A percentile compares a stretch with the other conserved stretches of the same genome.
phyloP scores from a whole-genome alignment of 495 filamentous ascomycete species.

The Hypoxylon perforatum region DNA sequence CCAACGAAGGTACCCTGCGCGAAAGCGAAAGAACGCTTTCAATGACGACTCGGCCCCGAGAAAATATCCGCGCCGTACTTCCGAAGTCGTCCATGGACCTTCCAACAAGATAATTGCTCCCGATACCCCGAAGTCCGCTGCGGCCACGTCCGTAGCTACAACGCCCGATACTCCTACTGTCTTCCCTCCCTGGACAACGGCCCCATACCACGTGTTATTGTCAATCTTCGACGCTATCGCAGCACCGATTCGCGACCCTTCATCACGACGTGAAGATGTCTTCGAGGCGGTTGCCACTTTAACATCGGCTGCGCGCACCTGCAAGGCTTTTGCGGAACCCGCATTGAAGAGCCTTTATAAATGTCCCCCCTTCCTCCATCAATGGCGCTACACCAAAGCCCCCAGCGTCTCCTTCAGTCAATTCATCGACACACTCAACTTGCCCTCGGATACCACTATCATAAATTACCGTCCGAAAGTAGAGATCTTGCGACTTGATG shows the following conservation, averaged over 20 bases:
- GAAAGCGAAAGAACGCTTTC: slow-evolving; percentile 29
- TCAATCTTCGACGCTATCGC: slow-evolving; percentile 75
- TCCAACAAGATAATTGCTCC: not conserved
- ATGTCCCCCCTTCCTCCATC: slow-evolving; percentile 65
- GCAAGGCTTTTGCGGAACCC: slow-evolving; percentile 75
- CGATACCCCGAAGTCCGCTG: slow-evolving; percentile 20
- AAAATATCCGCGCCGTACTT: slow-evolving; percentile 15
- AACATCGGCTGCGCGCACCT: slow-evolving; percentile 67
- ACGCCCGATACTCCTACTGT: slow-evolving; percentile 23
- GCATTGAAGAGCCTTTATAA: slow-evolving; percentile 79
- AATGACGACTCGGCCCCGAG: slow-evolving; percentile 16
- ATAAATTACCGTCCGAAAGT: slow-evolving; percentile 74
- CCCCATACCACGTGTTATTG: slow-evolving; percentile 78
- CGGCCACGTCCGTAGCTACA: slow-evolving; percentile 6
- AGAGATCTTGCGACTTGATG: slow-evolving; percentile 74
- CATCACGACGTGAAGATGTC: slow-evolving; percentile 50
- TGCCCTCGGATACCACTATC: slow-evolving; percentile 32
- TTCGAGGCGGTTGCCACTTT: slow-evolving; percentile 65
- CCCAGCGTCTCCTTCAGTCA: slow-evolving; percentile 54
- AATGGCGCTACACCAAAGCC: slow-evolving; percentile 56
- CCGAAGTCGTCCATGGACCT: not conserved
- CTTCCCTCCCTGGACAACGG: slow-evolving; percentile 72
- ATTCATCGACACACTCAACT: slow-evolving; percentile 49
- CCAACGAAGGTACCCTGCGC: not conserved
- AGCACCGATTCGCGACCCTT: slow-evolving; percentile 67